Conservation (phyloP, 371 early-diverging fungal species). For the Mortierella sp. region DNA sequence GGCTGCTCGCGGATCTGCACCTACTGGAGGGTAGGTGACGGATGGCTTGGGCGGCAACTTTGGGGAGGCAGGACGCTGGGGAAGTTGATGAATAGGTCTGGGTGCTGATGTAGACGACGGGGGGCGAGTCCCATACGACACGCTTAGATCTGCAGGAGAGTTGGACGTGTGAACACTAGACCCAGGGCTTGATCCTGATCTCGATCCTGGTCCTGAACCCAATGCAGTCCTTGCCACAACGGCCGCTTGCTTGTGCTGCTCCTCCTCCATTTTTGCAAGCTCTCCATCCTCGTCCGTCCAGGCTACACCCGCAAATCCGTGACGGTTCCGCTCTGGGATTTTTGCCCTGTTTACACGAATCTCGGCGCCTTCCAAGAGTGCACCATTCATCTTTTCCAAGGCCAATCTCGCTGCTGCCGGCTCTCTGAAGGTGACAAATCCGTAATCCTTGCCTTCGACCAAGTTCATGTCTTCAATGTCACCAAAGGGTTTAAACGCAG, state of each 20-base stretch:
- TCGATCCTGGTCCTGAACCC: neutral
- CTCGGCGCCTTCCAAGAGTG: conserved; percentile 56
- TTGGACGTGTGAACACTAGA: neutral
- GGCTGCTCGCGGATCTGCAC: conserved; percentile 19
- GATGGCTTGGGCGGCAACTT: conserved; percentile 30
- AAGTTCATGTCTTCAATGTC: conserved; percentile 61
- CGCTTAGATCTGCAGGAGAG: neutral
- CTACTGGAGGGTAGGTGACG: conserved; percentile 15
- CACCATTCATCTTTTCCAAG: conserved; percentile 63
- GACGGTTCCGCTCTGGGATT: conserved; percentile 68
- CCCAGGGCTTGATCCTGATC: neutral
- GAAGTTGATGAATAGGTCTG: conserved; percentile 28
- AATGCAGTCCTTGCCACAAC: conserved; percentile 20
- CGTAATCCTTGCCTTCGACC: conserved; percentile 71
- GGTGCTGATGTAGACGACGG: neutral
- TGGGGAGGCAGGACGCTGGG: conserved; percentile 30
- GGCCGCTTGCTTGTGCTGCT: conserved; percentile 50
- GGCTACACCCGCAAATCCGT: conserved; percentile 69
- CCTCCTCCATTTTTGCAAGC: conserved; percentile 42
- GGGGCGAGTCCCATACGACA: conserved; percentile 5
- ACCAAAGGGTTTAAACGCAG: conserved; percentile 63
- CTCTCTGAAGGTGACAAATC: conserved; percentile 63
- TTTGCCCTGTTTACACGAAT: conserved; percentile 72
- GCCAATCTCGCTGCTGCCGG: conserved; percentile 60
- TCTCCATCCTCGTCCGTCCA: conserved; percentile 68